Conservation (phyloP, 164 flowering plant species). For the Vitis cinerea region DNA sequence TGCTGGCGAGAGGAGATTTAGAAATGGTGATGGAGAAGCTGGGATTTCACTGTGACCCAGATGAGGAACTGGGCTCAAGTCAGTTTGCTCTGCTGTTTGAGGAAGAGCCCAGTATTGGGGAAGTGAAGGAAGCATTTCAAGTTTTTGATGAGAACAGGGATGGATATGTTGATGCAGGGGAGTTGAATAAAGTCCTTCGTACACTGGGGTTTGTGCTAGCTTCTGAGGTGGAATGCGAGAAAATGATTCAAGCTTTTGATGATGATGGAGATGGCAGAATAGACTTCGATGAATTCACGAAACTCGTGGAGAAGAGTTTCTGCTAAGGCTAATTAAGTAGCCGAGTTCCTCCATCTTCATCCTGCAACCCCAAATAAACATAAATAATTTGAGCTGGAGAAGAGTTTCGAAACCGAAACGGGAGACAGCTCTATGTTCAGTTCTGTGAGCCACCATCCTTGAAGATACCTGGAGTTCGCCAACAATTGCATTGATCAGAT, state of each 20-base stretch:
- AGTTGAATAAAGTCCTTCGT: conserved; percentile 34
- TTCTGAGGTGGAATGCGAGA: conserved; percentile 27
- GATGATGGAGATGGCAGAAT: conserved; percentile 40
- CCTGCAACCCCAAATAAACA: too few relatives aligned
- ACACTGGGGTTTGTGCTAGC: conserved; percentile 30
- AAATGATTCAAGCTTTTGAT: conserved; percentile 44
- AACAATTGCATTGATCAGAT: too few relatives aligned
- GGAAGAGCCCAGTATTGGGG: conserved; percentile 39
- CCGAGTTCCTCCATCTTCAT: background rate
- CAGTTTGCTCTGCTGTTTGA: conserved; percentile 26
- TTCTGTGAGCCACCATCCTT: too few relatives aligned
- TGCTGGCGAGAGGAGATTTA: conserved; percentile 14
- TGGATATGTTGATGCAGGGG: conserved; percentile 51
- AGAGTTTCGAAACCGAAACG: background rate
- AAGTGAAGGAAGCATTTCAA: conserved; percentile 41
- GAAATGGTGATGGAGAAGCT: conserved; percentile 29
- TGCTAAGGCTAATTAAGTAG: background rate
- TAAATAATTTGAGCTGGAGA: too few relatives aligned
- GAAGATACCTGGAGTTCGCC: too few relatives aligned
- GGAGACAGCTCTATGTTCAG: background rate
- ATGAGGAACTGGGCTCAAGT: conserved; percentile 8
- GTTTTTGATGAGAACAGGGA: conserved; percentile 50
- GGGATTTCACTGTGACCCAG: conserved; percentile 11
- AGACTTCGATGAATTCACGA: conserved; percentile 46
- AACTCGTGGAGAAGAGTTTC: conserved; percentile 29